A percentile compares a stretch with the other conserved stretches of the same genome.
Evolutionary conservation across 2,329 filamentous ascomycete genomes (phyloP).

Genomic region (Harringtonia aguacate): DNA sequence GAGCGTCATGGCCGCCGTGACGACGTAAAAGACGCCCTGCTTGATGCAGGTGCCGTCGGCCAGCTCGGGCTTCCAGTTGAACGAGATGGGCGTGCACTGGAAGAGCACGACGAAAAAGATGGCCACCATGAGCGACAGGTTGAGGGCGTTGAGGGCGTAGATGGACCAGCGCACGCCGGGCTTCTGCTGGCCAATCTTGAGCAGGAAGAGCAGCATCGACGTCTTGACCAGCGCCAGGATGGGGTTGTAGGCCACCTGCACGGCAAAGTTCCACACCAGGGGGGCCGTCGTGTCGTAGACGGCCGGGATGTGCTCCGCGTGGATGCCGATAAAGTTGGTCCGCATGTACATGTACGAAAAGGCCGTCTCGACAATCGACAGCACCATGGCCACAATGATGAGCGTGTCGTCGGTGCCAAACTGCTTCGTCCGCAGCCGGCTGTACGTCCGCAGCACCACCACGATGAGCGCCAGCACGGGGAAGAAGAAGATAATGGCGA

Average conservation of each 20-base stretch:
- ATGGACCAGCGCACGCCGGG: conserved; percentile 17
- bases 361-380: conserved; percentile 8
- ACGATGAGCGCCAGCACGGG: conserved; percentile 15
- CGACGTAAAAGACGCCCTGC: conserved; percentile 18
- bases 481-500: conserved; percentile 17
- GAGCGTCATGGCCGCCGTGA: conserved; percentile 30
- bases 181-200: conserved; percentile 20
- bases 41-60: conserved; percentile 25
- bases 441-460: conserved; percentile 14
- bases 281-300: conserved; percentile 3
- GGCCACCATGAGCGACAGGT: conserved; percentile 19
- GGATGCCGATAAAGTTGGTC: conserved; percentile 11
- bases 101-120: conserved; percentile 23
- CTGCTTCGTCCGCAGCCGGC: conserved; percentile 14
- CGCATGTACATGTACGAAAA: conserved; percentile 10
- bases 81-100: conserved; percentile 29
- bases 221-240: conserved; percentile 22
- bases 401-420: conserved; percentile 9
- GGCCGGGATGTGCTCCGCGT: conserved; percentile 5
- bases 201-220: conserved; percentile 21
- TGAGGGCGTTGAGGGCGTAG: conserved; percentile 18
- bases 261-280: conserved; percentile 10
- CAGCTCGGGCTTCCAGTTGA: conserved; percentile 32
- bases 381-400: conserved; percentile 8
- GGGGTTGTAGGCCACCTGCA: conserved; percentile 13